Conservation (phyloP, 495 filamentous ascomycete genomes). For the Aspergillus mulundensis region DNA sequence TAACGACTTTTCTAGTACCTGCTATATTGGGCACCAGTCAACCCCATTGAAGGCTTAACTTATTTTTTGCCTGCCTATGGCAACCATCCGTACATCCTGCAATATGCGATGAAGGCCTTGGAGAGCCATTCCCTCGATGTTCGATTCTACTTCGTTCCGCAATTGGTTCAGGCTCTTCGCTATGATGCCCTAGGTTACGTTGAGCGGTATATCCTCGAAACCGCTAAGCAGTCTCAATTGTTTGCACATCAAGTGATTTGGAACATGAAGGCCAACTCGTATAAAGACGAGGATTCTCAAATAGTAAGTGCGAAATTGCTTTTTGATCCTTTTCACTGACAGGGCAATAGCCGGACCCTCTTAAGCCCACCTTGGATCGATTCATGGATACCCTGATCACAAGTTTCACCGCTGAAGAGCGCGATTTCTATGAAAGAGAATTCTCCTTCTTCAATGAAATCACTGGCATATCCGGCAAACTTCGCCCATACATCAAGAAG, state of each 20-base stretch:
- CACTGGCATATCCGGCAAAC: conserved; percentile 89
- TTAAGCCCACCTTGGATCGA: conserved; percentile 89
- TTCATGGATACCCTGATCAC: conserved; percentile 79
- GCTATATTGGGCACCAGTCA: conserved; percentile 90
- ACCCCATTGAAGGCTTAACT: conserved; percentile 86
- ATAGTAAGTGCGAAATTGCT: conserved; percentile 56
- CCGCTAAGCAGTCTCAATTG: conserved; percentile 88
- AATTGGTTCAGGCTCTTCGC: conserved; percentile 93
- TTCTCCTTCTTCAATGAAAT: conserved; percentile 98
- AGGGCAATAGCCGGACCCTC: conserved; percentile 68
- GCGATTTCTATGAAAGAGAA: conserved; percentile 86
- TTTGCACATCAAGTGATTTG: conserved; percentile 99
- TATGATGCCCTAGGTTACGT: conserved; percentile 94
- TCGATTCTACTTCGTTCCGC: conserved; percentile 97
- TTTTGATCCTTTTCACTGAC: conserved; percentile 30
- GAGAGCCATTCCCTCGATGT: conserved; percentile 92
- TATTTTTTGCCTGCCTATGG: conserved; percentile 90
- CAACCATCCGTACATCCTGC: conserved; percentile 91
- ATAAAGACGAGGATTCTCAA: conserved; percentile 90
- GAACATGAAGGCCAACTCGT: conserved; percentile 99
- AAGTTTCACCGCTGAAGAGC: conserved; percentile 76
- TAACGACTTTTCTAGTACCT: conserved; percentile 63
- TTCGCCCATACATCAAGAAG: conserved; percentile 87
- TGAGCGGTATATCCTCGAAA: conserved; percentile 93
- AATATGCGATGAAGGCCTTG: conserved; percentile 94